A percentile compares a stretch with the other conserved stretches of the same genome.
Evolutionary conservation across 1,284 basidiomycete genomes (phyloP).

Genomic region (Tilletia walkeri): DNA sequence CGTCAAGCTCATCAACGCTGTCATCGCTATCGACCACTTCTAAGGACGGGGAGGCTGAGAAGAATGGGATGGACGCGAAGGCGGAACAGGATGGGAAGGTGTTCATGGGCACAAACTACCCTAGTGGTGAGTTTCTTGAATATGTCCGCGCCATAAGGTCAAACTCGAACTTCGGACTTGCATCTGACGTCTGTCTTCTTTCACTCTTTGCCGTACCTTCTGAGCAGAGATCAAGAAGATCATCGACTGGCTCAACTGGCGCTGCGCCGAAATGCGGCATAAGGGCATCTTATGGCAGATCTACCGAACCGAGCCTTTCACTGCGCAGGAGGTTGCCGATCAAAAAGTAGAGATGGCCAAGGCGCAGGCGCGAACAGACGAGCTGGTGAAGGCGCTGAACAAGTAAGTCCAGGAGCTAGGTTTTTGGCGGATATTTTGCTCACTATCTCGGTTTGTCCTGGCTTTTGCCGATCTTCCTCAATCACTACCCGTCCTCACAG

Average conservation of each 20-base stretch:
- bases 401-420: background rate
- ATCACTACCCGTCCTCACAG: background rate
- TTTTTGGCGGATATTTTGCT: background rate
- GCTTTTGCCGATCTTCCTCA: background rate
- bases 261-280: background rate
- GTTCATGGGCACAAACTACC: slow-evolving; percentile 13
- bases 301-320: background rate
- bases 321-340: background rate
- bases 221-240: slow-evolving; percentile 16
- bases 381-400: background rate
- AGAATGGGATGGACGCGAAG: background rate
- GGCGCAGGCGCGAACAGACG: background rate
- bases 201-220: background rate
- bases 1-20: background rate
- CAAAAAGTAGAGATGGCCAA: background rate
- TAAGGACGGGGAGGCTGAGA: background rate
- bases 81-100: background rate
- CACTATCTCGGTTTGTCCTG: background rate
- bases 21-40: background rate
- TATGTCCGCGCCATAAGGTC: background rate
- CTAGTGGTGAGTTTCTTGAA: background rate
- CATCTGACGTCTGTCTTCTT: background rate
- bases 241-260: slow-evolving; percentile 1
- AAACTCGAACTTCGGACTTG: background rate
- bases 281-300: background rate